Evolutionary conservation across 2,329 filamentous ascomycete genomes (phyloP).

Genomic region (Pseudogymnoascus sp.): DNA sequence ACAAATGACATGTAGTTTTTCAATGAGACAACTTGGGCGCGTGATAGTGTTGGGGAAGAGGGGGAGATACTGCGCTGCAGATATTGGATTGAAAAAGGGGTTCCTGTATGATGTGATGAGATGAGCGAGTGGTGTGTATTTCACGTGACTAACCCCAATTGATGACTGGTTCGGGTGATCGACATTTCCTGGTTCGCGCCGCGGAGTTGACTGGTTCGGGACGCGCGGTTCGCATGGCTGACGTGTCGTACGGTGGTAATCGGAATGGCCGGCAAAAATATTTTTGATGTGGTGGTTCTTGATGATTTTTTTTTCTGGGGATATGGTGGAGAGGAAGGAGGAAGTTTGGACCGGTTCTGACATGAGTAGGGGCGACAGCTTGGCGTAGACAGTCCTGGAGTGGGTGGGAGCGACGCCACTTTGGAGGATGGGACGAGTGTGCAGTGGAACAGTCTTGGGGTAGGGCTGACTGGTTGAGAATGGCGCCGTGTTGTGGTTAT

Average conservation of each 20-base stretch:
- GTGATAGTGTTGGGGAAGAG: background rate
- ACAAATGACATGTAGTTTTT: background rate
- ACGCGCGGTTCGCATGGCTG: background rate
- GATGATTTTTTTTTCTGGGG: background rate
- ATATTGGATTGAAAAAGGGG: background rate
- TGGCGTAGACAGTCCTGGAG: background rate
- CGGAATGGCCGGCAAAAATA: background rate
- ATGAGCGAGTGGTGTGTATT: background rate
- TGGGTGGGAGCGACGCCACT: background rate
- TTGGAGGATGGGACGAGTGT: too few relatives aligned
- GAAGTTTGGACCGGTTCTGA: background rate
- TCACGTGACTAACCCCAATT: too few relatives aligned
- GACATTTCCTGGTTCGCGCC: background rate
- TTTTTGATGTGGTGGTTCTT: background rate
- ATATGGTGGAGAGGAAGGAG: background rate
- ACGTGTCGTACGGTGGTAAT: background rate
- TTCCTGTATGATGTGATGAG: background rate
- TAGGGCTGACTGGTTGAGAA: background rate
- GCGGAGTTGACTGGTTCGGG: background rate
- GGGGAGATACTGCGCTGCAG: background rate
- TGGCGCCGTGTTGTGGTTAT: background rate
- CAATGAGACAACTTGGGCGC: background rate
- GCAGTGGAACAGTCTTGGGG: background rate
- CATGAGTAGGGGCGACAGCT: background rate
- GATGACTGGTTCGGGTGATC: too few relatives aligned